Conservation (phyloP, 1,139 yeast species). For the Scheffersomyces lignicola region DNA sequence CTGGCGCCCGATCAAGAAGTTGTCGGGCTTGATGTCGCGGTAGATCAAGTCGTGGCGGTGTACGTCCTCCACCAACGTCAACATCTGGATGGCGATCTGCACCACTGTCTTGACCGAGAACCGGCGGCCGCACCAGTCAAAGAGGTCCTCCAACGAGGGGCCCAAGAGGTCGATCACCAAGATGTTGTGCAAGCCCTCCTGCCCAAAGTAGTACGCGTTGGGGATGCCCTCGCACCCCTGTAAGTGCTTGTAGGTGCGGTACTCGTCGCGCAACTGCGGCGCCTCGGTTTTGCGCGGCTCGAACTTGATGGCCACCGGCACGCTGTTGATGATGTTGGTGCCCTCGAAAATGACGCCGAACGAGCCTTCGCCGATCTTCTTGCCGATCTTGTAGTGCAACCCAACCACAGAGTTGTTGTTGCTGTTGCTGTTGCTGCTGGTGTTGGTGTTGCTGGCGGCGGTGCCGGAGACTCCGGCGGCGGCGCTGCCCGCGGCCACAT, state of each 20-base stretch:
- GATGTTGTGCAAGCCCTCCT: conserved; percentile 94
- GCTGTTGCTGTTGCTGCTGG: conserved; percentile 18
- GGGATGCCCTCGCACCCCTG: conserved; percentile 86
- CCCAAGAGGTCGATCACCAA: conserved; percentile 92
- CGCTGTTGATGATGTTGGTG: conserved; percentile 69
- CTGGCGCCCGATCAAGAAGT: conserved; percentile 79
- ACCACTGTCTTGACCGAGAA: conserved; percentile 87
- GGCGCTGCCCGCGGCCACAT: conserved; percentile 6
- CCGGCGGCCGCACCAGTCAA: conserved; percentile 96
- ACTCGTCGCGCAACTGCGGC: conserved; percentile 95
- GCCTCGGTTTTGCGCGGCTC: conserved; percentile 97
- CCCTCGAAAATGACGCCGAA: conserved; percentile 85
- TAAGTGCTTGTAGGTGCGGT: conserved; percentile 84
- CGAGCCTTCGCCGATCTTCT: conserved; percentile 83
- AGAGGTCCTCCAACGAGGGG: conserved; percentile 92
- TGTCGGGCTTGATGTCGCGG: conserved; percentile 95
- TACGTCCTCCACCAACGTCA: conserved; percentile 78
- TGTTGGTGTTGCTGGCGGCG: conserved; percentile 1
- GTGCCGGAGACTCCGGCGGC: conserved; percentile 1
- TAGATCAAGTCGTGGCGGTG: conserved; percentile 90
- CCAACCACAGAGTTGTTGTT: conserved; percentile 62
- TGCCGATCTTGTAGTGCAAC: conserved; percentile 75
- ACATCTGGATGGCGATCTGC: conserved; percentile 91
- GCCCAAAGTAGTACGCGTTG: conserved; percentile 94
- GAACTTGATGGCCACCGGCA: conserved; percentile 72